Evolutionary conservation across 2,329 filamentous ascomycete species (phyloP).

Genomic region (Botryosphaeria dothidea): DNA sequence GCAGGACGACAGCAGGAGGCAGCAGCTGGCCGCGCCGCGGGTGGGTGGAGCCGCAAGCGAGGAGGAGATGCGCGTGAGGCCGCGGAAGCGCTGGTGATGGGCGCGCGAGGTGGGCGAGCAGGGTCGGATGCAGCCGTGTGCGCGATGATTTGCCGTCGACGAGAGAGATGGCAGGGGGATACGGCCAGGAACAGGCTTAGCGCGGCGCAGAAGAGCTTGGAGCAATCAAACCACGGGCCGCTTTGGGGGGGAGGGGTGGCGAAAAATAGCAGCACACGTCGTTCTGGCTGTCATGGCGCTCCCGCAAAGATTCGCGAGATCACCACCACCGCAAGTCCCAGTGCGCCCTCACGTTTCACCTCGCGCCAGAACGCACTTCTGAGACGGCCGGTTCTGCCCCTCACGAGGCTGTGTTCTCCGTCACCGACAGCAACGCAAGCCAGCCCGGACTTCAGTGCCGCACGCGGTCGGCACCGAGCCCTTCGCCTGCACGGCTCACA

Average conservation of each 20-base stretch:
- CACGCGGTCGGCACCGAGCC: not conserved
- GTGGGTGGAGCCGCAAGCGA: not conserved
- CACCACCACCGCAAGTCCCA: not conserved
- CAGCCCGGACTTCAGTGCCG: not conserved
- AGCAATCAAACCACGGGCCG: not conserved
- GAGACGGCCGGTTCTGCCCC: not conserved
- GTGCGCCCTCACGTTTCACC: not conserved
- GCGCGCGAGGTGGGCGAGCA: not conserved
- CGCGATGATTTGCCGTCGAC: not conserved
- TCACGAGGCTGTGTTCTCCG: not conserved
- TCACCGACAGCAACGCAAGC: not conserved
- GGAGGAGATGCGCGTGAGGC: not conserved
- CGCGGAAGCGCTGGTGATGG: too few species aligned
- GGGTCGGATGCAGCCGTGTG: too few species aligned
- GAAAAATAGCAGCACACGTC: not conserved
- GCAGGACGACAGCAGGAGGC: not conserved
- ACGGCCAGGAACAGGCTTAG: conserved; percentile 9
- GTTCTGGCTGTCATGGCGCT: not conserved
- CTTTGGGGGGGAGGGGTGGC: not conserved
- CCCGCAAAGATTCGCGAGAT: conserved; percentile 12
- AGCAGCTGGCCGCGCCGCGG: not conserved
- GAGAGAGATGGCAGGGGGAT: not conserved
- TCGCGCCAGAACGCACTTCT: not conserved
- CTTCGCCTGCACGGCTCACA: not conserved
- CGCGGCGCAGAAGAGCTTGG: not conserved